Conservation (phyloP, 2,329 filamentous ascomycete genomes). For the Neopestalotiopsis sp. region DNA sequence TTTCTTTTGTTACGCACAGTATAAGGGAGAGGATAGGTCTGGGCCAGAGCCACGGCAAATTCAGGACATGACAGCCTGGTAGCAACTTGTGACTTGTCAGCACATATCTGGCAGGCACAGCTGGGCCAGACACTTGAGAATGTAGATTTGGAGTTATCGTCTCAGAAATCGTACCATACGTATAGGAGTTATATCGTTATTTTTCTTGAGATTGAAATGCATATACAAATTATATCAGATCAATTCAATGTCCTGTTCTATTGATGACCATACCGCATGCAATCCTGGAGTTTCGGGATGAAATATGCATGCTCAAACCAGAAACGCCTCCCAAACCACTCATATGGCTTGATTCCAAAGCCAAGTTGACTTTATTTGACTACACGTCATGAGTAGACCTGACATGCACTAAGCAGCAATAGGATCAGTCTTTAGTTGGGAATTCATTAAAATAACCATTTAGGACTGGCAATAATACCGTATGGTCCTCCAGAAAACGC, state of each 20-base stretch:
- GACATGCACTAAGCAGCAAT: no score
- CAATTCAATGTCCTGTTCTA: no score
- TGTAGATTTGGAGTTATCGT: conserved; percentile 2
- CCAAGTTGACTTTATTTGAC: no score
- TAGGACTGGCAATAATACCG: background rate
- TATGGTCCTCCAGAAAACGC: background rate
- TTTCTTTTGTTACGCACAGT: conserved; percentile 1
- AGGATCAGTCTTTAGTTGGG: background rate
- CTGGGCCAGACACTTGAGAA: background rate
- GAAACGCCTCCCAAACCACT: background rate
- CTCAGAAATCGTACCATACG: conserved; percentile 7
- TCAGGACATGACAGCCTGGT: background rate
- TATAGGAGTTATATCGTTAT: conserved; percentile 4
- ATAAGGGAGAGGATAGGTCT: background rate
- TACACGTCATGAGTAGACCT: no score
- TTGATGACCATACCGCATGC: no score
- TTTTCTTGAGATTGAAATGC: background rate
- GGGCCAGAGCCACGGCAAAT: background rate
- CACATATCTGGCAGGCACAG: background rate
- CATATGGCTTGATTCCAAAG: background rate
- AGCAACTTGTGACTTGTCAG: background rate
- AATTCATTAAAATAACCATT: background rate
- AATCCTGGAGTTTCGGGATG: no score
- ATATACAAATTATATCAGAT: background rate
- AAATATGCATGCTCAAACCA: no score